Conservation (phyloP, 805 yeast genomes). For the Myxozyma kluyveri region DNA sequence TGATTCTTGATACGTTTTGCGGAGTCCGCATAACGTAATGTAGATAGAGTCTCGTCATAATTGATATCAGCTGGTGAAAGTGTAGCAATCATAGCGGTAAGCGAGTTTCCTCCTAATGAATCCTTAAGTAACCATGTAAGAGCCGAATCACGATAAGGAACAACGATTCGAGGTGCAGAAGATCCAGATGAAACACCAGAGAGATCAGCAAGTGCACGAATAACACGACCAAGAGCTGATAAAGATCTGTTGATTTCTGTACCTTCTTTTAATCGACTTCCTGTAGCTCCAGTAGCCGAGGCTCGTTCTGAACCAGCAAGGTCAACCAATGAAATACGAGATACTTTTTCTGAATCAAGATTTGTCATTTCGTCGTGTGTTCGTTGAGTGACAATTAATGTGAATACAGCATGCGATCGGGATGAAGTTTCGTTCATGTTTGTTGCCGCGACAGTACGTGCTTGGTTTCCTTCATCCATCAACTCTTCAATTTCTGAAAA, state of each 20-base stretch:
- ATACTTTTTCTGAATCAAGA: slow-evolving; percentile 48
- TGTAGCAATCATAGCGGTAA: slow-evolving; percentile 84
- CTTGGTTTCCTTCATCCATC: slow-evolving; percentile 51
- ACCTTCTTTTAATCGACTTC: slow-evolving; percentile 52
- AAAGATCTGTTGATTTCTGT: slow-evolving; percentile 72
- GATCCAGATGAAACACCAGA: slow-evolving; percentile 38
- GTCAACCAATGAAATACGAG: slow-evolving; percentile 66
- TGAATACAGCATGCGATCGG: slow-evolving; percentile 77
- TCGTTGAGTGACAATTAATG: slow-evolving; percentile 60
- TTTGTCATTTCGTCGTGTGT: slow-evolving; percentile 38
- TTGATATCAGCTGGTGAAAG: slow-evolving; percentile 63
- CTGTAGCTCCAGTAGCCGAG: slow-evolving; percentile 57
- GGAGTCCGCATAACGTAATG: slow-evolving; percentile 72
- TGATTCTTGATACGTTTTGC: slow-evolving; percentile 66
- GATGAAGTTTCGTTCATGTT: slow-evolving; percentile 70
- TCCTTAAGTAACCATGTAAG: slow-evolving; percentile 75
- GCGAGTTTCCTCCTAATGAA: slow-evolving; percentile 79
- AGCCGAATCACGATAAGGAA: slow-evolving; percentile 70
- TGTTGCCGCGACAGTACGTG: slow-evolving; percentile 69
- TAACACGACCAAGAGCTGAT: slow-evolving; percentile 73
- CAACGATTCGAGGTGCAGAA: slow-evolving; percentile 4
- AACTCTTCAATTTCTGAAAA: slow-evolving; percentile 49
- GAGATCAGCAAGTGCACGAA: slow-evolving; percentile 47
- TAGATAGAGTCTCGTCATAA: slow-evolving; percentile 72
- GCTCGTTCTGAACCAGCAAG: slow-evolving; percentile 81